These are phyloP conservation scores for Rehmannia glutinosa DNA, from an alignment of 257 asterid genomes.

Conservation along the genomic window DNA sequence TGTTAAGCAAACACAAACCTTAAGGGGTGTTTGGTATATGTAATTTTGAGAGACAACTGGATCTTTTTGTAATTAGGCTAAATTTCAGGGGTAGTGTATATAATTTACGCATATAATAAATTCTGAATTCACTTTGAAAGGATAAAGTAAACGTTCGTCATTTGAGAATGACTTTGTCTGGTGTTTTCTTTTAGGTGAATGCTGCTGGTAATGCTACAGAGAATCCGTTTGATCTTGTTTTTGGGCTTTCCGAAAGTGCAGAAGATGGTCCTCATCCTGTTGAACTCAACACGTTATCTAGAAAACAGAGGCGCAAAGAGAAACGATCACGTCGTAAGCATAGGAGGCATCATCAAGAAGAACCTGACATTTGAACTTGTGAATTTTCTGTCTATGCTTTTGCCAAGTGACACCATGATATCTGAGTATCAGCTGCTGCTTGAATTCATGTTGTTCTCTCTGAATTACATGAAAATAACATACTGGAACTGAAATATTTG, in stretches of 20 bases:
- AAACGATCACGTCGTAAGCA: constrained; percentile 55
- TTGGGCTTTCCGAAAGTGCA: constrained; percentile 39
- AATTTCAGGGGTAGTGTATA: no score
- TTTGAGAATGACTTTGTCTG: not conserved
- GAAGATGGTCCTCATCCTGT: constrained; percentile 28
- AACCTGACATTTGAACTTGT: constrained; percentile 34
- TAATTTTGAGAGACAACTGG: no score
- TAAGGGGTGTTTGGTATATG: no score
- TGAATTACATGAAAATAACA: not conserved
- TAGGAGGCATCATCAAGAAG: constrained; percentile 39
- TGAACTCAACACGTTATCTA: constrained; percentile 17
- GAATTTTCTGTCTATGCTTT: not conserved
- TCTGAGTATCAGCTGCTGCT: not conserved
- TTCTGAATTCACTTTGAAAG: not conserved
- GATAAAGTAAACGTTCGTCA: not conserved
- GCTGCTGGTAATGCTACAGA: constrained; percentile 24
- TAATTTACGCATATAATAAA: no score
- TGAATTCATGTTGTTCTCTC: not conserved
- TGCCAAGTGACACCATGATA: not conserved
- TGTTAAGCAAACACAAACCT: no score
- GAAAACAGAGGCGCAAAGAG: constrained; percentile 34
- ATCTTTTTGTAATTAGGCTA: no score
- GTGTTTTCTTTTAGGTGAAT: constrained; percentile 32
- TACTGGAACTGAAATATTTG: not conserved
- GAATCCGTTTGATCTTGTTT: constrained; percentile 62